These are phyloP conservation scores for Termitomyces sp. DNA, from an alignment of 768 basidiomycete genomes.

Conservation along the genomic window DNA sequence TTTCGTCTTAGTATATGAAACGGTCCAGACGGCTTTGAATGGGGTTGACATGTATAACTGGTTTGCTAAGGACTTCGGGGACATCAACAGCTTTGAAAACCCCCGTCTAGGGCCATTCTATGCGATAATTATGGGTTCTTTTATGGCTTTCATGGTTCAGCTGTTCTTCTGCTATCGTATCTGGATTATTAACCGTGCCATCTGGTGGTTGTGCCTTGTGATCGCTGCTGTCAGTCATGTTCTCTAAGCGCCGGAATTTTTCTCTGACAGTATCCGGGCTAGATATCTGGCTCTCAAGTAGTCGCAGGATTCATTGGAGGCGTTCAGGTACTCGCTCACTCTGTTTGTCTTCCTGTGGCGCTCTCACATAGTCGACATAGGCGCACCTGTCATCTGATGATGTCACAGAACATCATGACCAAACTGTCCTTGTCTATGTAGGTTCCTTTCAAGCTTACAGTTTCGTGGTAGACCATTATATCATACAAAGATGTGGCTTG, in stretches of 20 bases:
- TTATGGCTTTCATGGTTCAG: slow-evolving; percentile 11
- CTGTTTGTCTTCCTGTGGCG: background rate
- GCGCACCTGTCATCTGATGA: no score
- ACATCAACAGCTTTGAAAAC: slow-evolving; percentile 4
- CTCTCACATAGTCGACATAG: no score
- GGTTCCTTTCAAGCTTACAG: no score
- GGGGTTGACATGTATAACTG: slow-evolving; percentile 11
- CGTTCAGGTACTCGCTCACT: background rate
- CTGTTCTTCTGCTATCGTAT: slow-evolving; percentile 16
- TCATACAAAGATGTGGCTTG: no score
- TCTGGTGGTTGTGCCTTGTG: slow-evolving; percentile 7
- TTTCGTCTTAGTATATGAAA: slow-evolving; percentile 6
- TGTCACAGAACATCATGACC: no score
- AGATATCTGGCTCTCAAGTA: background rate
- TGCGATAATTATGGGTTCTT: slow-evolving; percentile 10
- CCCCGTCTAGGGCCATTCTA: slow-evolving; percentile 7
- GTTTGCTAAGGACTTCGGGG: slow-evolving; percentile 10
- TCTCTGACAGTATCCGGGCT: background rate
- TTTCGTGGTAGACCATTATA: no score
- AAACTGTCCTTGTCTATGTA: no score
- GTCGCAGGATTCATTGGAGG: slow-evolving; percentile 7
- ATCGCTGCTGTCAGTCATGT: background rate
- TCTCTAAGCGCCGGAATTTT: no score
- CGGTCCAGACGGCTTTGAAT: slow-evolving; percentile 7
- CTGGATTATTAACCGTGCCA: slow-evolving; percentile 5